phyloP scores from a whole-genome alignment of 2,329 filamentous ascomycete species.

The Pyrenophora seminiperda region DNA sequence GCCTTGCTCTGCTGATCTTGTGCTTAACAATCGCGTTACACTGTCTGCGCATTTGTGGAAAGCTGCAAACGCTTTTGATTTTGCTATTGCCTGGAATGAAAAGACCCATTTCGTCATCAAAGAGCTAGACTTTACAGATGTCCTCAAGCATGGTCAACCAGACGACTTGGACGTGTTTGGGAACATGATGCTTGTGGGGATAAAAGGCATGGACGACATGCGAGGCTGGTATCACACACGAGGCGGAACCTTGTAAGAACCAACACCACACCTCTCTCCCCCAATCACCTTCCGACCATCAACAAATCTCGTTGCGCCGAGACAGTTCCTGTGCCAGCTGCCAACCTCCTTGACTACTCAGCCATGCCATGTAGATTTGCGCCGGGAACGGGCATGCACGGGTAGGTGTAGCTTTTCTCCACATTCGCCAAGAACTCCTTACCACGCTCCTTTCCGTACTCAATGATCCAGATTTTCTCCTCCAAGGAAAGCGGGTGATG shows the following conservation, averaged over 20 bases:
- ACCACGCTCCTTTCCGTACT: not conserved
- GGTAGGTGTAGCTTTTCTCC: slow-evolving; percentile 1
- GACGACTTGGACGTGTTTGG: slow-evolving; percentile 40
- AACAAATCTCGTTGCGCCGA: no score
- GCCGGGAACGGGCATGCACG: slow-evolving; percentile 16
- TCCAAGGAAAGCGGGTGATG: slow-evolving; percentile 14
- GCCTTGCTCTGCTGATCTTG: slow-evolving; percentile 18
- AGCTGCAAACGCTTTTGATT: slow-evolving; percentile 37
- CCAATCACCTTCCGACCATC: not conserved
- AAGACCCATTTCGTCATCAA: slow-evolving; percentile 36
- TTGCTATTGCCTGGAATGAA: slow-evolving; percentile 40
- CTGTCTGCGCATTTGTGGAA: slow-evolving; percentile 40
- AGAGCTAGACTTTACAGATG: slow-evolving; percentile 34
- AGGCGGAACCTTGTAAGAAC: slow-evolving; percentile 21
- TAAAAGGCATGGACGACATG: slow-evolving; percentile 38
- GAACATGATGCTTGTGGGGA: slow-evolving; percentile 34
- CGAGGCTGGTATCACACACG: slow-evolving; percentile 36
- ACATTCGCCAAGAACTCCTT: slow-evolving; percentile 8
- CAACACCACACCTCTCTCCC: not conserved
- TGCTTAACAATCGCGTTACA: slow-evolving; percentile 23
- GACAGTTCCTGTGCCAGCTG: not conserved
- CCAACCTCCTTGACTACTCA: not conserved
- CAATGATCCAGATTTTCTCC: slow-evolving; percentile 13
- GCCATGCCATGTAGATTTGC: slow-evolving; percentile 2
- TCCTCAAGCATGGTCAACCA: slow-evolving; percentile 27